phyloP scores from a whole-genome alignment of 371 early-diverging fungal species.

The Mortierella sp. region DNA sequence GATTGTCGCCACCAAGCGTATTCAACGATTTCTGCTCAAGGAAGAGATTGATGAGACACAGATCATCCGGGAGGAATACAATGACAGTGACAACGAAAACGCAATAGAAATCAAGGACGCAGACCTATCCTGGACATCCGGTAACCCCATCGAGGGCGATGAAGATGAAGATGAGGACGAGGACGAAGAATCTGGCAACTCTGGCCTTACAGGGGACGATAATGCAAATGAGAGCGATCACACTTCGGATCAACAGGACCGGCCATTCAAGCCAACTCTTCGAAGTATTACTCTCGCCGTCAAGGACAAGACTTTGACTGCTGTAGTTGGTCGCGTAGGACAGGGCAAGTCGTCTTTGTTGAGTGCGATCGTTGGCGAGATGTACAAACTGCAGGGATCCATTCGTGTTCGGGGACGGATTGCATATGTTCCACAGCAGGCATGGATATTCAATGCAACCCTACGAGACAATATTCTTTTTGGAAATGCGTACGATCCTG shows the following conservation, averaged over 20 bases:
- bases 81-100: not conserved
- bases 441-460: conserved; percentile 74
- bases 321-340: conserved; percentile 76
- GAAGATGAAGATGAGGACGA: conserved; percentile 11
- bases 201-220: conserved; percentile 1
- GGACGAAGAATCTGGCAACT: conserved; percentile 1
- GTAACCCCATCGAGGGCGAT: not conserved
- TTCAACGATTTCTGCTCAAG: conserved; percentile 76
- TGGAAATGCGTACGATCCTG: conserved; percentile 60
- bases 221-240: not conserved
- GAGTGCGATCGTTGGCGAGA: conserved; percentile 75
- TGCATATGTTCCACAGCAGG: conserved; percentile 69
- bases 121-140: conserved; percentile 62
- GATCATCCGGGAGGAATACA: conserved; percentile 42
- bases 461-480: conserved; percentile 76
- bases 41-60: conserved; percentile 81
- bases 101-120: conserved; percentile 51
- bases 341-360: conserved; percentile 75
- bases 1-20: conserved; percentile 82
- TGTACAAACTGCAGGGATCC: conserved; percentile 64
- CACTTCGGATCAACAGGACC: no score
- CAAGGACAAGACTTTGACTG: conserved; percentile 47
- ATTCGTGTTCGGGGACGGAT: conserved; percentile 63
- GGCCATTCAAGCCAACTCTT: conserved; percentile 37
- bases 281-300: conserved; percentile 25